A percentile compares a stretch with the other conserved stretches of the same genome.
These are phyloP conservation scores for Colletotrichum noveboracense DNA, from an alignment of 2,329 filamentous ascomycete species.

Conservation along the genomic window DNA sequence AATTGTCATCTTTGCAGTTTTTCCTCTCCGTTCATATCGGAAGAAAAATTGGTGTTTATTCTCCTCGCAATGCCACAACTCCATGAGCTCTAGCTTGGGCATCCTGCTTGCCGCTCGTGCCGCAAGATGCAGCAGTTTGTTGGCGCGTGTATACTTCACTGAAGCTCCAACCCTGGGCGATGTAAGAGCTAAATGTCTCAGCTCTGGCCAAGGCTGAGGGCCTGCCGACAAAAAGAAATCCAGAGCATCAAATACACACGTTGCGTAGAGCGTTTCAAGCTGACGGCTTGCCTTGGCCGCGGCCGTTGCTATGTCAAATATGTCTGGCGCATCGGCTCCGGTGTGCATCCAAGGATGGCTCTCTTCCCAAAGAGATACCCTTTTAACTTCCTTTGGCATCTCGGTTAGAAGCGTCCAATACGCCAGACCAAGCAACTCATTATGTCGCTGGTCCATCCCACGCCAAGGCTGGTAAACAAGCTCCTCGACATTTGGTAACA, in stretches of 20 bases:
- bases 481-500: background rate
- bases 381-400: background rate
- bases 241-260: background rate
- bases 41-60: background rate
- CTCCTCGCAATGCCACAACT: background rate
- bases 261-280: background rate
- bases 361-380: background rate
- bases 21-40: background rate
- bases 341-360: background rate
- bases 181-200: background rate
- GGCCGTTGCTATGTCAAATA: background rate
- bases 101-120: background rate
- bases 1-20: background rate
- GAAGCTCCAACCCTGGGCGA: background rate
- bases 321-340: background rate
- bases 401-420: background rate
- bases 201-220: background rate
- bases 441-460: background rate
- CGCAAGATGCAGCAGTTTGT: background rate
- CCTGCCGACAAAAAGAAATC: background rate
- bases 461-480: background rate
- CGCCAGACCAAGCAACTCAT: background rate
- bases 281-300: background rate
- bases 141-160: background rate
- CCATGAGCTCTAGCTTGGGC: background rate